These are phyloP conservation scores for Phialemonium atrogriseum DNA, from an alignment of 2,329 filamentous ascomycete species.

Conservation along the genomic window DNA sequence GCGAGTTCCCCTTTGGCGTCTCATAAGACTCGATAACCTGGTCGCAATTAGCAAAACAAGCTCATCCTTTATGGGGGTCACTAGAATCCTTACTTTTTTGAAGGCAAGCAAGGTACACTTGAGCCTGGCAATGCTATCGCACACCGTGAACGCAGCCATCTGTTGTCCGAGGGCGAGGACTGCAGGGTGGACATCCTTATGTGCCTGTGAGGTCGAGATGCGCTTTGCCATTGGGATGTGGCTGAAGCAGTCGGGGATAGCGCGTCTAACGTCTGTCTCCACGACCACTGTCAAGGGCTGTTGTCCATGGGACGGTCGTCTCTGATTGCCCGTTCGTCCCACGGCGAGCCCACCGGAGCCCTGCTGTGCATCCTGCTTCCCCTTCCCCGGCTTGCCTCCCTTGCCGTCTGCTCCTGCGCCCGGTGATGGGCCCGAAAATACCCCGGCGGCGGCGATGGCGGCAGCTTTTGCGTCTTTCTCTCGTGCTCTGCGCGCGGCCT, in stretches of 20 bases:
- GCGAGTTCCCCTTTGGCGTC: slow-evolving; percentile 74
- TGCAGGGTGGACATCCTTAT: slow-evolving; percentile 77
- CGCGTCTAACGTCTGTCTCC: slow-evolving; percentile 52
- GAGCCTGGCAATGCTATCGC: slow-evolving; percentile 80
- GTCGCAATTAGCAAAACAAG: neutral
- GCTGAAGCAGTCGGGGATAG: slow-evolving; percentile 66
- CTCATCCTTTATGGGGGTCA: neutral
- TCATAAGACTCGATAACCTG: slow-evolving; percentile 90
- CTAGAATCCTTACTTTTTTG: slow-evolving; percentile 54
- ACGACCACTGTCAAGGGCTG: slow-evolving; percentile 31
- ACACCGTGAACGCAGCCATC: slow-evolving; percentile 80
- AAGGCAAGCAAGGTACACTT: slow-evolving; percentile 84
- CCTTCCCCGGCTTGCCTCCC: slow-evolving; percentile 33
- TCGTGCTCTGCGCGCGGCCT: slow-evolving; percentile 73
- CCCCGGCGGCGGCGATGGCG: too few relatives aligned
- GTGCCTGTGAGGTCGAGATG: slow-evolving; percentile 46
- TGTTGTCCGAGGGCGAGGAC: slow-evolving; percentile 82
- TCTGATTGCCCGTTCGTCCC: too few relatives aligned
- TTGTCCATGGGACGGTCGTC: slow-evolving; percentile 24
- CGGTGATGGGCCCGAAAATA: slow-evolving; percentile 28
- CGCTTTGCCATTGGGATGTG: slow-evolving; percentile 65
- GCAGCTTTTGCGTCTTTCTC: slow-evolving; percentile 49
- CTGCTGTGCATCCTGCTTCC: slow-evolving; percentile 33
- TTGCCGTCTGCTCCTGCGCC: slow-evolving; percentile 34
- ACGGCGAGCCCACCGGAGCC: slow-evolving; percentile 19